Base-by-base conservation (phyloP, 2,329 filamentous ascomycete species). In the Talaromyces sp. region DNA sequence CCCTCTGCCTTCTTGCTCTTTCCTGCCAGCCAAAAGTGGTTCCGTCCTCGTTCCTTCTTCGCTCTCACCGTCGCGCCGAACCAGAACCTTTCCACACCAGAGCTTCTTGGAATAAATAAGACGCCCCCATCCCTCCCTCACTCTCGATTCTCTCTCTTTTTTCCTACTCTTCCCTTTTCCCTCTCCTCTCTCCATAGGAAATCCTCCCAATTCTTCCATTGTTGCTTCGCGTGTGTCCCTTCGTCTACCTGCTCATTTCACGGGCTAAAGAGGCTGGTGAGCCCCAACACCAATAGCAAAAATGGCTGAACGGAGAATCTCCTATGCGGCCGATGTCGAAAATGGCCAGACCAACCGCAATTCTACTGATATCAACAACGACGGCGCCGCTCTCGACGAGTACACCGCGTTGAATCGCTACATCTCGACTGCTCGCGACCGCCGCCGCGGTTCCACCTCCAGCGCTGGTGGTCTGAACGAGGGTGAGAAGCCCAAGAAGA, bases 361-460 rank as follows among this genome's bases (percentile, higher is more conserved):
- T 39, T 66, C 66, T 35, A 64, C 67, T 65, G 73, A 73, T 23
- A 65, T 71, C 58, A 70, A 71, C 64, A 71, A 73, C 50, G 60
- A 62, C 9, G 37, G 28, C 58, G 31, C 42, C 16, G 18, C 39
- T n/a, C 65, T 66, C 75, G 84, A 86, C 74, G 85, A 87, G 74
- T 87, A 86, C 74, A 81, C 82, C 67, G 83, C 84, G 56, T 79
- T 87, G 58, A 83, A 86, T 68, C 82, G 84, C 73, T 87, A 84
- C 78, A 87, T 87, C 72, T 84, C 83, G 64, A 84, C 82, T 70
- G 86, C 86, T 76, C 81, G 83, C 71, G 84, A 86, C 73, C 80
- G 72, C 61, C 69, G 82, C 62, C 81, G 82, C 70, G 76, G 78
- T 58, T 71, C 72, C 48, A 77, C 76, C 3, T 73, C 71, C 21